Conservation (phyloP, 345 rosid species). For the Aurinia saxatilis region DNA sequence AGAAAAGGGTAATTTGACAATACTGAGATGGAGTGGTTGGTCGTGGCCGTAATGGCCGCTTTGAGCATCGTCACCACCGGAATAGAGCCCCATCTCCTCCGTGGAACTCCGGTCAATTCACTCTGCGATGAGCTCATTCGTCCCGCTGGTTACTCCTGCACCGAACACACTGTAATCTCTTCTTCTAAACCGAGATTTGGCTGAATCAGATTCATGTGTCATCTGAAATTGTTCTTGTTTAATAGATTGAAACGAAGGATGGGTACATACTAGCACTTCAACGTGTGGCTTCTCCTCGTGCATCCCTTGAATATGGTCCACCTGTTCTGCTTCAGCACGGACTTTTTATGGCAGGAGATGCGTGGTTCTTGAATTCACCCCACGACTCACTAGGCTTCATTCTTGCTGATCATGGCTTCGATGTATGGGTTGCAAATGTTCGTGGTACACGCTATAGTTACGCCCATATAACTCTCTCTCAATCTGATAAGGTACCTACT, state of each 20-base stretch:
- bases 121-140: conserved; percentile 55
- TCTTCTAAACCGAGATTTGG: background rate
- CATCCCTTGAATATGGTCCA: conserved; percentile 31
- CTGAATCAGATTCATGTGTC: background rate
- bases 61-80: background rate
- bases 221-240: no score
- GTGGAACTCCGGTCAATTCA: conserved; percentile 31
- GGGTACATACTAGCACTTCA: conserved; percentile 75
- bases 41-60: background rate
- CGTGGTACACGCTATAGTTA: conserved; percentile 88
- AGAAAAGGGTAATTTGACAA: background rate
- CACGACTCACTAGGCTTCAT: conserved; percentile 71
- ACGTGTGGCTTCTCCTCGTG: conserved; percentile 56
- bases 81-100: conserved; percentile 15
- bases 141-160: conserved; percentile 72
- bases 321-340: conserved; percentile 93
- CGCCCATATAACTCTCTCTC: conserved; percentile 70
- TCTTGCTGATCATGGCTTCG: conserved; percentile 87
- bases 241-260: conserved; percentile 71
- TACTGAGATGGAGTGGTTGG: background rate
- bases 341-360: conserved; percentile 90
- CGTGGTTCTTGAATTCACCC: conserved; percentile 65
- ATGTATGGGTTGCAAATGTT: conserved; percentile 89
- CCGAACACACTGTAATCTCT: conserved; percentile 58
- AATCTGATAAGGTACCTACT: conserved; percentile 51